Base-by-base conservation (phyloP, 2,329 filamentous ascomycete genomes). In the Aspergillus bombycis region DNA sequence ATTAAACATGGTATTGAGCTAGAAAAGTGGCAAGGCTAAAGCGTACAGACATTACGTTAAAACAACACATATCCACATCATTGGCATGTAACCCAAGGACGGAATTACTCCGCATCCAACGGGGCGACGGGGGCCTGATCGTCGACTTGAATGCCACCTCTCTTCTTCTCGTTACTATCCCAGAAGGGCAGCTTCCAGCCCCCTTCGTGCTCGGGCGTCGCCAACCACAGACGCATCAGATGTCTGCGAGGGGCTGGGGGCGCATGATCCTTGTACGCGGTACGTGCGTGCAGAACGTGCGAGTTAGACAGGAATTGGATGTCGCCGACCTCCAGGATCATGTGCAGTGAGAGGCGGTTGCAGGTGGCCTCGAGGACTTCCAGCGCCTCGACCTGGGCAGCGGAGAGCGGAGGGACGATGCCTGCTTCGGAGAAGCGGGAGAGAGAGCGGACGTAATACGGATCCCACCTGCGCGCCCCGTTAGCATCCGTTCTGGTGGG, bases 101-200 rank as follows among this genome's bases (percentile, higher is more conserved):
- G 28, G 21, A 45, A 23, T 58, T 86, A 94, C 78, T 94, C 92
- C 0, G 91, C 92, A 81, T 94, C 91, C 60, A 93, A 81, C 9
- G 91, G 89, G 57, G 90, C 91, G 57, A 89, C 86, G 1, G 93
- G 93, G 10, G 90, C 82, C 30, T 85, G 91, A 75, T 96, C 87
- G 77, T 96, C 87, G 2, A 97, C 93, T 80, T 96, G 93, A 68
- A 96, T 92, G 0, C 93, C 93, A 9, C 92, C 92, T 21, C 93
- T 85, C 86, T 96, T 96, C 86, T 91, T 92, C 84, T 95, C 90
- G 61, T 86, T 82, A 61, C 86, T 90, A 77, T 96, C 93, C 70
- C 88, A 89, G 80, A 94, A 94, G 1, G 93, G 93, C 77, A 96
- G 78, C 58, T 86, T 88, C 93, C 93, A 96, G 0, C 93, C 93